A percentile compares a stretch with the other conserved stretches of the same genome.
phyloP scores from a whole-genome alignment of 129 eudicot species.

The Glebionis coronaria region DNA sequence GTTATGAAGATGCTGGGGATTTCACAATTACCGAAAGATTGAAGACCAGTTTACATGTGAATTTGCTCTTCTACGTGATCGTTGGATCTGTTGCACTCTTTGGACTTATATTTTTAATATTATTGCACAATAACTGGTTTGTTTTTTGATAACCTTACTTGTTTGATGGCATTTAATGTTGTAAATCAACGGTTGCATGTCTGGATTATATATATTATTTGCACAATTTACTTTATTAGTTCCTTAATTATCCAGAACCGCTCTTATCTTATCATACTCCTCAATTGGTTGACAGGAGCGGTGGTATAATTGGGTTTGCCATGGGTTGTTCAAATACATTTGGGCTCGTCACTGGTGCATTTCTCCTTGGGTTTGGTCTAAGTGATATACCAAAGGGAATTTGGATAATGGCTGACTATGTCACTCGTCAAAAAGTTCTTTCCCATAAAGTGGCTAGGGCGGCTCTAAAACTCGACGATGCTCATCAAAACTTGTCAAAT shows the following conservation, averaged over 20 bases:
- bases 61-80: constrained; percentile 59
- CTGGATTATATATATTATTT: no score
- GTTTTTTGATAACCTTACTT: constrained; percentile 31
- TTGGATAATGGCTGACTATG: constrained; percentile 76
- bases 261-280: background rate
- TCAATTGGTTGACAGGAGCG: constrained; percentile 49
- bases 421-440: constrained; percentile 62
- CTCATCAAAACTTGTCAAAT: constrained; percentile 87
- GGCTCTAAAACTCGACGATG: constrained; percentile 88
- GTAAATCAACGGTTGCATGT: background rate
- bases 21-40: constrained; percentile 76
- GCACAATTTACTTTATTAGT: constrained; percentile 4
- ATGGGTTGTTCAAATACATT: constrained; percentile 98
- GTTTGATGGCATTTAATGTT: background rate
- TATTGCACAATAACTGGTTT: constrained; percentile 57
- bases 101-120: constrained; percentile 71
- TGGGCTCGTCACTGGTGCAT: constrained; percentile 96
- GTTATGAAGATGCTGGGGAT: constrained; percentile 99
- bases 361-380: constrained; percentile 92
- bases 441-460: constrained; percentile 90
- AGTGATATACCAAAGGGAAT: constrained; percentile 89
- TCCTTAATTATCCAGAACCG: background rate
- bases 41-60: constrained; percentile 76
- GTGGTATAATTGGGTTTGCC: constrained; percentile 79
- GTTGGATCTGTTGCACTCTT: constrained; percentile 65